Evolutionary conservation across 805 yeast genomes (phyloP), one percentile per base, ranked within the genome.

Genomic region (Kazachstania kunashirensis): DNA sequence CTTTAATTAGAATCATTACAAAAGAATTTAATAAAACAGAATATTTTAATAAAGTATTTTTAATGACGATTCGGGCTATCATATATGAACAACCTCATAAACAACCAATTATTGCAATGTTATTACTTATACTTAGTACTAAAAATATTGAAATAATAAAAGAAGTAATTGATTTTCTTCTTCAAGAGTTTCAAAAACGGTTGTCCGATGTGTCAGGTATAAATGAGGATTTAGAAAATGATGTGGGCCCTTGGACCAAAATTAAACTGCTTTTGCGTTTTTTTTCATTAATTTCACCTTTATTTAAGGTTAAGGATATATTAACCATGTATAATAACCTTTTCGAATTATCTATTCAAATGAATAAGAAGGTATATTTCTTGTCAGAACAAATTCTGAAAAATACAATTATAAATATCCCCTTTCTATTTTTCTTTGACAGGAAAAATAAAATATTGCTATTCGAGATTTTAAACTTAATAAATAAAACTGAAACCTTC

Each of bases 11-110:
- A 33, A 79, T 79, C 1, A 73, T 79, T 31, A 73, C 71, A 31
- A 70, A 69, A 14, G 79, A 75, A 45, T 70, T 75, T 49, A 78
- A 68, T 46, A 64, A 63, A 41, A 73, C 73, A 32, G 73, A 68
- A 38, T 64, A 64, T 31, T 70, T 77, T 42, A 62, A 81, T 38
- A 59, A 55, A 17, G 70, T 77, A 2, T 61, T 82, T 10, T 58
- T 81, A 38, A 66, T 69, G 33, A 79, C 80, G 1, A 47, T 84
- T 14, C 67, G 68, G 37, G 81, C 92, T 2, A 67, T 81, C 28
- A 67, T 79, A 9, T 61, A 71, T 24, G 96, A 89, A 55, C 95
- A 86, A 57, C 96, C 96, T 0, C 94, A 85, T 45, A 89, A 85
- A 55, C 70, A 79, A 38, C 72, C 76, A 12, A 67, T 75, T 17